Evolutionary conservation across 78 protist species (phyloP), one percentile per base, ranked within the genome.

Genomic region (Monosiga brevicollis): DNA sequence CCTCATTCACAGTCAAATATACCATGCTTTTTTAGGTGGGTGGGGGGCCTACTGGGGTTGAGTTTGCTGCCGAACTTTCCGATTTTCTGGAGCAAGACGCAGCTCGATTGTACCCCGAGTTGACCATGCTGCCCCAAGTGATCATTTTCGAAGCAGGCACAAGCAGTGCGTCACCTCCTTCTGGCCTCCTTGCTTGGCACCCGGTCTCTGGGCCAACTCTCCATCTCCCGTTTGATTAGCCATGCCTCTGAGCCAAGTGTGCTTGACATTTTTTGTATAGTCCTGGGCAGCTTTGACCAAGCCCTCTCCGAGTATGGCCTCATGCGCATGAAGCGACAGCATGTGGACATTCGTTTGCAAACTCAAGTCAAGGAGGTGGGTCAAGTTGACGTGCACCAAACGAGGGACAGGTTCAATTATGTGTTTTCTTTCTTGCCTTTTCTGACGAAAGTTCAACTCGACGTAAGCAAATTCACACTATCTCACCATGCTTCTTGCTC

Each of bases 41-140:
- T 1, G 96, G 93, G 3, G 96, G 96, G 2, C 94, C 96, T 11
- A 94, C 96, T 0, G 91, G 92, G n/a, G 79, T 77, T 32, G 94
- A 91, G 72, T 81, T 71, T 29, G 86, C 85, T 26, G 89, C 87
- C 0, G 97, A 94, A 75, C 80, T 94, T 24, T 43, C 78, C 77
- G 97, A 94, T 42, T 92, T 92, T 43, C 32, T 84, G 20, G 20
- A 2, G 25, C 55, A 84, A 34, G 87, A 84, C 54, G 9, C 55
- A 37, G 37, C 36, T 3, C 35, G 75, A 0, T 55, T 78, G 40
- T 78, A 43, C 10, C 87, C 83, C 2, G 55, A 70, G 23, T 22
- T 76, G 6, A 34, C 22, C 70, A 29, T 54, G 35, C 26, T 10
- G 71, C 9, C n/a, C 55, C 42, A 39, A 0, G 42, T 84, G 26